phyloP scores from a whole-genome alignment of 768 basidiomycete species.

The Hericium rajendrae region DNA sequence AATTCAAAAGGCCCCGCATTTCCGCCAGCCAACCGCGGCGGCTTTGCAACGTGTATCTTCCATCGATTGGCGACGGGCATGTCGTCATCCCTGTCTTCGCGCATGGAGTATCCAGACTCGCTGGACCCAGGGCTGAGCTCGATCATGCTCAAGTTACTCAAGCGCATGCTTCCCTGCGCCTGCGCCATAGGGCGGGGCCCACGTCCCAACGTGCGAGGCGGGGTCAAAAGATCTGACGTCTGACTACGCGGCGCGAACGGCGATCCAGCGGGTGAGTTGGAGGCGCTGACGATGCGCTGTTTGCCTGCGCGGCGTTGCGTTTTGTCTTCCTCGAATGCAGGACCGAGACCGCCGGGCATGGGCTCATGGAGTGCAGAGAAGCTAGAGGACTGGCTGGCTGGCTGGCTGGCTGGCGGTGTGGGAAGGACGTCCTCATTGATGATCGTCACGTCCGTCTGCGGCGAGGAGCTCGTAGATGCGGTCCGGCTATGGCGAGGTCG shows the following conservation, averaged over 20 bases:
- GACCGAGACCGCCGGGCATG: not conserved
- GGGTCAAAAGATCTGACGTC: not conserved
- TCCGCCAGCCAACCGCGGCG: conserved; percentile 24
- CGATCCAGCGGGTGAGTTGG: no score
- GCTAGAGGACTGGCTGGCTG: no score
- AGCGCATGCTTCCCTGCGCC: not conserved
- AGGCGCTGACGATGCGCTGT: no score
- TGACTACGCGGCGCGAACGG: no score
- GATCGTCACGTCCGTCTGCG: not conserved
- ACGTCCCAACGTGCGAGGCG: not conserved
- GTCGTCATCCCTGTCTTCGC: not conserved
- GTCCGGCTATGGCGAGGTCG: not conserved
- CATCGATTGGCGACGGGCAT: conserved; percentile 17
- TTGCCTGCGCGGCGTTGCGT: not conserved
- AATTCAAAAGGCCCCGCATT: conserved; percentile 14
- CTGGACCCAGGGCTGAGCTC: not conserved
- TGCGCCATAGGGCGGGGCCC: not conserved
- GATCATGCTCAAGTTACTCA: not conserved
- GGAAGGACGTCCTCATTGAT: not conserved
- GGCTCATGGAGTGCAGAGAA: not conserved
- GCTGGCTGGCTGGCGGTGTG: no score
- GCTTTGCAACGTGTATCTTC: conserved; percentile 32
- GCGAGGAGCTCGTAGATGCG: not conserved
- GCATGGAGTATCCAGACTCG: not conserved
- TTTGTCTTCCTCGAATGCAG: not conserved